Base-by-base conservation (phyloP, 192 early-diverging fungal genomes). In the Piromyces finnis region DNA sequence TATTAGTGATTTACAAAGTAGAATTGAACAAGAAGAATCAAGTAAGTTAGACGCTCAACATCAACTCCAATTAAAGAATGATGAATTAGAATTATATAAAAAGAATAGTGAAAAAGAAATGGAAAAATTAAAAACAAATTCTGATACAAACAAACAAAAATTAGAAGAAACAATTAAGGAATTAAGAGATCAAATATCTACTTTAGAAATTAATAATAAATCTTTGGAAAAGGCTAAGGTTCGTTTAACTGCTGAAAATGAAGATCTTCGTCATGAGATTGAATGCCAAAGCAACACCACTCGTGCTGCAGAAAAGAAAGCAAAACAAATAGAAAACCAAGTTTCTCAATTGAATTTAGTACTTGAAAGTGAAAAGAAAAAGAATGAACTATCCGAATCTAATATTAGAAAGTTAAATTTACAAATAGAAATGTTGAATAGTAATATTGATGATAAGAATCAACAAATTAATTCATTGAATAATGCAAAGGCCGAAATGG, bases 241-340 rank as follows among this genome's bases (percentile, higher is more conserved):
- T 0, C 86, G 91, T 9, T 85, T 95, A 13, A 88, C 86, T 6
- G 81, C 90, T 59, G 95, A 95, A 82, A 88, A 92, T 16, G 93
- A 95, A 84, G 94, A 96, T 79, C 83, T 93, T 36, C 86, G 88
- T 22, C 87, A 90, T 80, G 92, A 94, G 81, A 83, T 87, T 30
- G 94, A 96, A 82, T 89, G 93, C 30, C 92, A 94, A 81, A 93
- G 93, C 84, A 89, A 89, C 81, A 81, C 85, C 11, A 84, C 93
- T 79, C 87, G 92, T 79, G 89, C 89, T 78, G 86, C 93, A 30
- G 90, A 92, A 83, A 86, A 88, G 77, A 82, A 89, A 28, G 81
- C 86, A 32, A 92, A 93, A 81, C 85, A 87, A 17, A 82, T 88
- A 77, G 90, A 93, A 82, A 83, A 86, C 32, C 90, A 93, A 78